These are phyloP conservation scores for Cronartium ribicola DNA, from an alignment of 1,284 basidiomycete species.

Conservation along the genomic window DNA sequence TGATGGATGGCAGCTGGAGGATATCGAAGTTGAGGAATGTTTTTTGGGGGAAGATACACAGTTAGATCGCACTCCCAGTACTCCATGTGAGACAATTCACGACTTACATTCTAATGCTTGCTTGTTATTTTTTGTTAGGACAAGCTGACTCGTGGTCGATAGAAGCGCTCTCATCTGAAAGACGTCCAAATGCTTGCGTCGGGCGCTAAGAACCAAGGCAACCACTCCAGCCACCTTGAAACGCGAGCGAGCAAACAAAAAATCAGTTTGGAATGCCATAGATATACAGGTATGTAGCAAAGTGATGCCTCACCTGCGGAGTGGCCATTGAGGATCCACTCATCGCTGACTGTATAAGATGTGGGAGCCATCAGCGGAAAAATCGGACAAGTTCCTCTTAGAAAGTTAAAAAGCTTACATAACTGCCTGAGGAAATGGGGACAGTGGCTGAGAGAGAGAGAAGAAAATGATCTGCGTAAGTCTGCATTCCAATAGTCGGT, in stretches of 20 bases:
- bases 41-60: not conserved
- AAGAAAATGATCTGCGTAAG: not conserved
- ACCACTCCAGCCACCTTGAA: constrained; percentile 37
- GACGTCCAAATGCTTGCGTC: constrained; percentile 15
- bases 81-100: not conserved
- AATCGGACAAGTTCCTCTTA: not conserved
- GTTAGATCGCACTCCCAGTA: not conserved
- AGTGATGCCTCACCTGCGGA: constrained; percentile 15
- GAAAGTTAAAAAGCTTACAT: constrained; percentile 16
- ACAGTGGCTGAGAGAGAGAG: constrained; percentile 22
- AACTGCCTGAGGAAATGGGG: constrained; percentile 24
- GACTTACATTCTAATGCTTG: constrained; percentile 23
- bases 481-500: too few relatives aligned
- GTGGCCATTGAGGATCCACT: constrained; percentile 39
- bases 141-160: constrained; percentile 16
- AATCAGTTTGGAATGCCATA: too few relatives aligned
- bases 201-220: constrained; percentile 19
- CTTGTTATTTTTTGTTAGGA: constrained; percentile 11
- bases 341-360: constrained; percentile 14
- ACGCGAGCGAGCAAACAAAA: not conserved
- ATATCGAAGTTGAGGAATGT: not conserved
- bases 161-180: constrained; percentile 18
- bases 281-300: not conserved
- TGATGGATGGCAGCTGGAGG: constrained; percentile 28
- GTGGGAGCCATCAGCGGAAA: not conserved